phyloP scores from a whole-genome alignment of 192 early-diverging fungal genomes.

The Rhizophlyctis rosea region DNA sequence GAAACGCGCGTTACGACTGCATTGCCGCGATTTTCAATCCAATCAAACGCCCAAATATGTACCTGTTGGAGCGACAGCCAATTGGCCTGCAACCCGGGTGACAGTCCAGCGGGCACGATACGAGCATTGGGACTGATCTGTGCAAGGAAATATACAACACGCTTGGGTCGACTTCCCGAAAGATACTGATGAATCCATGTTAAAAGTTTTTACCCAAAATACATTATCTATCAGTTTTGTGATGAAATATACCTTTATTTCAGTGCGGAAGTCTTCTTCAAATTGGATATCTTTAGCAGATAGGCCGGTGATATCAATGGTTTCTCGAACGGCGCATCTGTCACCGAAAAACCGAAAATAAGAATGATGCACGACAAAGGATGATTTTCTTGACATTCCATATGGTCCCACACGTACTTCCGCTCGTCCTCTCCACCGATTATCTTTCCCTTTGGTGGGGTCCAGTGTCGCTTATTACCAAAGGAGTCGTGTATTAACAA shows the following conservation, averaged over 20 bases:
- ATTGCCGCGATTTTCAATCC: slow-evolving; percentile 28
- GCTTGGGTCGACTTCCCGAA: slow-evolving; percentile 76
- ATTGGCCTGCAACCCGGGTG: slow-evolving; percentile 66
- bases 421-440: slow-evolving; percentile 78
- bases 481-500: slow-evolving; percentile 82
- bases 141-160: slow-evolving; percentile 77
- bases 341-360: slow-evolving; percentile 5
- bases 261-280: slow-evolving; percentile 67
- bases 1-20: too few species aligned
- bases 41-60: neutral
- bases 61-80: slow-evolving; percentile 66
- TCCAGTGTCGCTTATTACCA: slow-evolving; percentile 78
- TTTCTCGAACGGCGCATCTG: slow-evolving; percentile 78
- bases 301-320: slow-evolving; percentile 70
- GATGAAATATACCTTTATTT: slow-evolving; percentile 54
- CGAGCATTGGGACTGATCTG: slow-evolving; percentile 55
- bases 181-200: slow-evolving; percentile 50
- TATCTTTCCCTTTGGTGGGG: slow-evolving; percentile 73
- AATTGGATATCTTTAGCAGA: slow-evolving; percentile 64
- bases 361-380: slow-evolving; percentile 10
- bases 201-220: neutral
- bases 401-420: slow-evolving; percentile 57
- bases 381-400: neutral
- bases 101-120: slow-evolving; percentile 52
- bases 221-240: neutral